Percentiles rank a stretch among this genome's conserved stretches.
These are phyloP conservation scores for Torulaspora quercuum DNA, from an alignment of 805 yeast genomes.

Conservation along the genomic window DNA sequence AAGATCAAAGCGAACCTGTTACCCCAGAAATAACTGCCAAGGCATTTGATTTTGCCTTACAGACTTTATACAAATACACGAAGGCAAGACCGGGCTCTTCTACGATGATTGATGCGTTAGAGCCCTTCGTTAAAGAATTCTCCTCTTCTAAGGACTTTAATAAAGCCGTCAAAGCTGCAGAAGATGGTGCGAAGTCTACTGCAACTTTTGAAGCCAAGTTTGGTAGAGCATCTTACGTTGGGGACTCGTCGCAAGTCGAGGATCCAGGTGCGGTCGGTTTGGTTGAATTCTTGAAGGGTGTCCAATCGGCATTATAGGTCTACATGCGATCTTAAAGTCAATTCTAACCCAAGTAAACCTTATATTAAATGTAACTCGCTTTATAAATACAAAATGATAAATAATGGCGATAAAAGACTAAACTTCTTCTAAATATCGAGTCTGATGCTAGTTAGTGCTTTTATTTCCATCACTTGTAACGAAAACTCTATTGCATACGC, in stretches of 20 bases:
- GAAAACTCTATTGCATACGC: too few species aligned
- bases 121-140: slow-evolving; percentile 75
- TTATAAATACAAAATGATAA: background rate
- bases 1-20: slow-evolving; percentile 31
- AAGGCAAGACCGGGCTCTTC: slow-evolving; percentile 86
- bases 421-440: too few species aligned
- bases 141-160: slow-evolving; percentile 47
- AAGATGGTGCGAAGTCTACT: slow-evolving; percentile 72
- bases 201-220: slow-evolving; percentile 74
- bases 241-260: slow-evolving; percentile 64
- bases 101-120: slow-evolving; percentile 83
- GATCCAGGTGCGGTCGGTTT: slow-evolving; percentile 96
- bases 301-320: slow-evolving; percentile 26
- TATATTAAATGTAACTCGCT: too few species aligned
- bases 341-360: too few species aligned
- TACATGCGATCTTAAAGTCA: too few species aligned
- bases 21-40: slow-evolving; percentile 40
- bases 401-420: too few species aligned
- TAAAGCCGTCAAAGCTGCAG: slow-evolving; percentile 66
- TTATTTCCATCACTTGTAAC: too few species aligned
- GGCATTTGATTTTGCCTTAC: slow-evolving; percentile 57
- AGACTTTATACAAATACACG: slow-evolving; percentile 78
- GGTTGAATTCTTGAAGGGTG: slow-evolving; percentile 48
- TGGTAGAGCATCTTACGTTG: slow-evolving; percentile 93
- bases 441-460: too few species aligned